Evolutionary conservation across 1,284 basidiomycete genomes (phyloP), one percentile per base, ranked within the genome.

Genomic region (Phellopilus nigrolimitatus): DNA sequence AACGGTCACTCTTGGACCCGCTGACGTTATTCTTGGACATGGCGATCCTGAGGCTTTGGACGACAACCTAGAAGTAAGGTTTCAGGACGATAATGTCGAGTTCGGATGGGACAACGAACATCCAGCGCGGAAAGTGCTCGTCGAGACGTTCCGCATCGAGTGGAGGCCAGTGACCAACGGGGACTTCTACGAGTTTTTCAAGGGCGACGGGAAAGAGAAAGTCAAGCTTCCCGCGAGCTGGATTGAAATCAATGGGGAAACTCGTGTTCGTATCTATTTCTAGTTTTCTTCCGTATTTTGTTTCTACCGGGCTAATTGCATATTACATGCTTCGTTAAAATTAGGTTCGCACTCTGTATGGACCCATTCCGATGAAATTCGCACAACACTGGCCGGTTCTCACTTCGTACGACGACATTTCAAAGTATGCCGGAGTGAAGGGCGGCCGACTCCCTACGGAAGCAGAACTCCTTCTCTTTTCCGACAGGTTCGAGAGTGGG

Each of bases 21-120:
- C 74, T 2, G 75, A 68, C 0, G 65, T 97, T 36, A 68, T 68
- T 1, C 66, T 97, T 0, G 95, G 95, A 0, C 92, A 95, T 60
- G 79, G 95, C 60, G 97, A 99, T 63, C 60, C 68, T 44, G 95
- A 98, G 65, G 68, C 64, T 0, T 75, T 86, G 7, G 95, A 97
- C 62, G 69, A 66, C 3, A 61, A 64, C 39, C 57, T 60, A 5
- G 56, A 56, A 1, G 61, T 63, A 10, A 61, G 61, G 6, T 55
- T 58, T 4, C 10, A n/a, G 3, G 10, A 47, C 24, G 9, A 33
- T 25, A 66, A 78, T 42, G 62, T 77, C 38, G 83, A 87, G 56
- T 94, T 91, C 63, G 97, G 95, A 0, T 98, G 95, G 95, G 97
- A 99, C 67, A 95, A 92, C 61, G 95, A 99, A 72, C 76, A 85